These are phyloP conservation scores for Candida parachauliodes DNA, from an alignment of 805 yeast genomes.

Conservation along the genomic window DNA sequence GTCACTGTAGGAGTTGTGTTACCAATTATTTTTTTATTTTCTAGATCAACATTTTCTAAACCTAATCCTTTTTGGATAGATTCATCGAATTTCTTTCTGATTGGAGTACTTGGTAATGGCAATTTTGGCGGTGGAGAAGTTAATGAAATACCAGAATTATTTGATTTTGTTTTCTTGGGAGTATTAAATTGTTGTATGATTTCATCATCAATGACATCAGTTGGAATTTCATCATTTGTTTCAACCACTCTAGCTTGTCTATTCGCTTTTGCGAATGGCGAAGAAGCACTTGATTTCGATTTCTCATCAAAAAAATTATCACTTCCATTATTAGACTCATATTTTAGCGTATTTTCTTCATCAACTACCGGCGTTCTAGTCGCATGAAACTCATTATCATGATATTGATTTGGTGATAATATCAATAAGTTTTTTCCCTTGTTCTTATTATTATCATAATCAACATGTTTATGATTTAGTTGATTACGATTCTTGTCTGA, in stretches of 20 bases:
- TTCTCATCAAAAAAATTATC: slow-evolving; percentile 12
- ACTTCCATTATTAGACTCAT: background rate
- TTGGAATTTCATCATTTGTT: slow-evolving; percentile 18
- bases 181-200: slow-evolving; percentile 1
- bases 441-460: background rate
- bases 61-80: slow-evolving; percentile 34
- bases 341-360: background rate
- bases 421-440: slow-evolving; percentile 28
- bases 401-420: slow-evolving; percentile 36
- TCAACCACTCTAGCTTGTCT: slow-evolving; percentile 45
- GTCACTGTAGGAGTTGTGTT: slow-evolving; percentile 30
- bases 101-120: slow-evolving; percentile 23
- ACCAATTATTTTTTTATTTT: background rate
- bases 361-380: slow-evolving; percentile 12
- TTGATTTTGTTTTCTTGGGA: background rate
- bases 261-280: slow-evolving; percentile 41
- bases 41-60: slow-evolving; percentile 31
- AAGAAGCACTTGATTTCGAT: slow-evolving; percentile 26
- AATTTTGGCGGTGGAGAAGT: slow-evolving; percentile 39
- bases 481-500: slow-evolving; percentile 16
- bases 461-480: too few species aligned
- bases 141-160: slow-evolving; percentile 7
- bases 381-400: slow-evolving; percentile 30
- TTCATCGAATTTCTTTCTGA: slow-evolving; percentile 15
- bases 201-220: slow-evolving; percentile 11